Evolutionary conservation across 2,329 filamentous ascomycete genomes (phyloP), one percentile per base, ranked within the genome.

Genomic region (Hypoxylon sp.): DNA sequence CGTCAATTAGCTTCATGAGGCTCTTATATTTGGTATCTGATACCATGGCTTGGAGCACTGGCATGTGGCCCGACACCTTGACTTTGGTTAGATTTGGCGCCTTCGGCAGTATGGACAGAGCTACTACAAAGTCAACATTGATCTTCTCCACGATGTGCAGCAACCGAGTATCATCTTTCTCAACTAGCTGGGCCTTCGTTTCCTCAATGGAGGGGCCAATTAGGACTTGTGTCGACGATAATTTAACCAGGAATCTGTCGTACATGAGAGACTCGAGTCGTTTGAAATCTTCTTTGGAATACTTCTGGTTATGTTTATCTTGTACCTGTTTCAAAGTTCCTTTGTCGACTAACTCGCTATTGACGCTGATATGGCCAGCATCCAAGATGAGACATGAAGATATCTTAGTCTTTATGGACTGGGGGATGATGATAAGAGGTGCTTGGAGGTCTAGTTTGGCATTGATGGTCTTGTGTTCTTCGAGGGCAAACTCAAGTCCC

Each of bases 381-480:
- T 99, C 96, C 1, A 99, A 82, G 72, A 99, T 98, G 66, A 99
- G 84, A 75, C 96, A 99, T 3, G 93, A 92, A 0, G 93, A 93
- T 67, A 88, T 90, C 74, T 90, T 85, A 21, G 90, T 88, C 0
- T 91, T 95, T 63, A 99, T 96, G 75, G 92, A 97, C 76, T 98
- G 94, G 0, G 96, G 96, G 9, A 99, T 89, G 70, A 99, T 98
- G 72, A 99, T 97, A 1, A 99, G 87, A 36, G 96, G 96, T 0
- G 96, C 96, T 77, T 98, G 94, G 11, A 99, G 88, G 79, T 99
- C 96, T 46, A 99, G 85, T 74, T 98, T 93, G 13, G 95, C 95
- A 75, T 99, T 97, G 77, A 99, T 91, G 1, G 96, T 98, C 83
- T 97, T 98, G 84, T 99, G 96, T 77, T 99, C 97, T 75, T 98